Conservation (phyloP, 2,329 filamentous ascomycete species). For the Penicillium sp. region DNA sequence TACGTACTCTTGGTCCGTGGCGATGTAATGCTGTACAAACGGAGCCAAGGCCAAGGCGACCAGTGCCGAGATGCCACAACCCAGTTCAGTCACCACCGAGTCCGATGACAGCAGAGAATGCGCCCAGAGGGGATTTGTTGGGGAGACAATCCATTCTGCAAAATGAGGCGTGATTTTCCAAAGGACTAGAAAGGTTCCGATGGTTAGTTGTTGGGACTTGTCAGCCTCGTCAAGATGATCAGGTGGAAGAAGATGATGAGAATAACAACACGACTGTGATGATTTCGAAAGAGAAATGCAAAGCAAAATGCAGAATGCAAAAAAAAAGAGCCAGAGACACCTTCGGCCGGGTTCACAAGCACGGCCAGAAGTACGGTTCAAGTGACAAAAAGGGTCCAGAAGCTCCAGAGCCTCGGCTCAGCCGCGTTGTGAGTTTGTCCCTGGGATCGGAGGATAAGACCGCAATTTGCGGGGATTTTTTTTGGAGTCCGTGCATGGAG, state of each 20-base stretch:
- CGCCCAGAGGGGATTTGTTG: conserved; percentile 62
- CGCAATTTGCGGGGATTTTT: conserved; percentile 14
- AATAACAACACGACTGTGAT: not conserved
- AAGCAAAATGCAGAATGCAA: not conserved
- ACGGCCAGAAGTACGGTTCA: conserved; percentile 9
- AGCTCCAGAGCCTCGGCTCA: conserved; percentile 13
- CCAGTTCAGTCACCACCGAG: conserved; percentile 75
- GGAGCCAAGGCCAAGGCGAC: conserved; percentile 69
- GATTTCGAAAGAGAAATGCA: not conserved
- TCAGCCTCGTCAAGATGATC: not conserved
- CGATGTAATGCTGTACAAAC: conserved; percentile 65
- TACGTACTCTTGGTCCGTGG: conserved; percentile 89
- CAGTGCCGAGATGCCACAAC: conserved; percentile 82
- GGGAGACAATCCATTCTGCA: conserved; percentile 72
- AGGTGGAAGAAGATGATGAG: not conserved
- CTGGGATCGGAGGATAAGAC: conserved; percentile 9
- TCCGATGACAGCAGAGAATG: conserved; percentile 53
- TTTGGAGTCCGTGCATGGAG: conserved; percentile 11
- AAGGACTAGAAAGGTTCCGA: conserved; percentile 58
- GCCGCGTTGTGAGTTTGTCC: not conserved
- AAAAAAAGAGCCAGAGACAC: too few species aligned
- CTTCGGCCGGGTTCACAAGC: not conserved
- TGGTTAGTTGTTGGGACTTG: conserved; percentile 12
- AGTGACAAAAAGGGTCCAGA: not conserved
- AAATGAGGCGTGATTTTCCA: conserved; percentile 90